Percentiles rank a stretch among this genome's conserved stretches.
Evolutionary conservation across 306 rosid species (phyloP).

Genomic region (Boehmeria nivea): DNA sequence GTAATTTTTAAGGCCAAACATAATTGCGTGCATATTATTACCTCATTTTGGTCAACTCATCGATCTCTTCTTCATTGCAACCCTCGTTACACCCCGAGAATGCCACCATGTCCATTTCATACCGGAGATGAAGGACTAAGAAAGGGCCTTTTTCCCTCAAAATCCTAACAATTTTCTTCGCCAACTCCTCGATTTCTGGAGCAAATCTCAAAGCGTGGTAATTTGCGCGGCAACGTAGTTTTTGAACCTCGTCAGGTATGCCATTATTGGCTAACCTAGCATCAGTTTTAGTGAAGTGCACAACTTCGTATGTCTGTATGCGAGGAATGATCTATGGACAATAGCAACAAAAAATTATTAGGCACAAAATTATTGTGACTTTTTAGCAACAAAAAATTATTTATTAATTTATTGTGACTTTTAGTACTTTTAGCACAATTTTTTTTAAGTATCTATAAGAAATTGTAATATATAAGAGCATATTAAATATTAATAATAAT

Average conservation of each 20-base stretch:
- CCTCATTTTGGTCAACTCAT: slow-evolving; percentile 68
- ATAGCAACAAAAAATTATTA: no score
- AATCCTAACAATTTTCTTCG: slow-evolving; percentile 47
- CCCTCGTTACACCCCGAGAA: slow-evolving; percentile 71
- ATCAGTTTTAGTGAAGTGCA: slow-evolving; percentile 57
- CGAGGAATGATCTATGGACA: slow-evolving; percentile 63
- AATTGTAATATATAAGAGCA: no score
- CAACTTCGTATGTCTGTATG: slow-evolving; percentile 43
- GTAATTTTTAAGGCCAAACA: no score
- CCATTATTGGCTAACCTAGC: slow-evolving; percentile 67
- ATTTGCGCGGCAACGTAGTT: slow-evolving; percentile 56
- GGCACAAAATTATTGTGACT: no score
- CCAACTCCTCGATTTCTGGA: slow-evolving; percentile 49
- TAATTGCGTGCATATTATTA: no score
- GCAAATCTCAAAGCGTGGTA: slow-evolving; percentile 56
- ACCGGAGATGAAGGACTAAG: slow-evolving; percentile 74
- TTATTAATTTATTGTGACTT: no score
- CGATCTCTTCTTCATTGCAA: slow-evolving; percentile 50
- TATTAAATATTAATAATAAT: no score
- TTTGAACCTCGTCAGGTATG: slow-evolving; percentile 54
- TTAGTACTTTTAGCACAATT: no score
- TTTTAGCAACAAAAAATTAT: no score
- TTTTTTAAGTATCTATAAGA: no score
- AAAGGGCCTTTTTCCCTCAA: slow-evolving; percentile 66
- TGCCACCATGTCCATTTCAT: slow-evolving; percentile 85